phyloP scores from a whole-genome alignment of 1,284 basidiomycete genomes.

The Ganoderma lucidum region DNA sequence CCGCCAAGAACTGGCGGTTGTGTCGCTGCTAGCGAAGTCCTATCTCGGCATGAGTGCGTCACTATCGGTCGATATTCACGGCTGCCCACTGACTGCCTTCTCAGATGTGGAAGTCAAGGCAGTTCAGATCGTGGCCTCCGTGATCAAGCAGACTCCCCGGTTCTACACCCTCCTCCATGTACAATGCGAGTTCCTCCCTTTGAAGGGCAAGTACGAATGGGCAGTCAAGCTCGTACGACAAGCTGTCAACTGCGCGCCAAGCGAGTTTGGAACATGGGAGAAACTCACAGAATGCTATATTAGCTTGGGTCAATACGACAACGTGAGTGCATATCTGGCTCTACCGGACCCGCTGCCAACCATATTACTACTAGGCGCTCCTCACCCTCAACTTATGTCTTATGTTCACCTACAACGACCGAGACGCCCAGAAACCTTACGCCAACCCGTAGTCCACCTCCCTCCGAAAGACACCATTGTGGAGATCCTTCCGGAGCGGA shows the following conservation, averaged over 20 bases:
- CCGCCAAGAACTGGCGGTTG: slow-evolving; percentile 90
- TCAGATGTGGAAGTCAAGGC: slow-evolving; percentile 98
- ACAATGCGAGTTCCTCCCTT: slow-evolving; percentile 92
- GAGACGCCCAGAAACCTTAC: slow-evolving; percentile 88
- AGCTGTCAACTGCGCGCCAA: slow-evolving; percentile 97
- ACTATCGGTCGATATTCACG: background rate
- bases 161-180: slow-evolving; percentile 95
- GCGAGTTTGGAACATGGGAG: slow-evolving; percentile 99
- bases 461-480: slow-evolving; percentile 89
- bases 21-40: slow-evolving; percentile 86
- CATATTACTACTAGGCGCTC: slow-evolving; percentile 64
- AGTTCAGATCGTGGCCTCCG: slow-evolving; percentile 90
- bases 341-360: background rate
- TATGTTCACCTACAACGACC: slow-evolving; percentile 99
- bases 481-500: slow-evolving; percentile 78
- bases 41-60: slow-evolving; percentile 97
- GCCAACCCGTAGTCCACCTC: slow-evolving; percentile 83
- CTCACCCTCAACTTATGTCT: slow-evolving; percentile 98
- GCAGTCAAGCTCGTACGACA: slow-evolving; percentile 92
- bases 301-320: slow-evolving; percentile 88
- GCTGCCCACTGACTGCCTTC: background rate
- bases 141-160: slow-evolving; percentile 87
- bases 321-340: slow-evolving; percentile 48
- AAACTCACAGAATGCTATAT: slow-evolving; percentile 97
- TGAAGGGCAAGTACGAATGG: slow-evolving; percentile 88